Evolutionary conservation across 257 asterid genomes (phyloP).

Genomic region (Coffea canephora): DNA sequence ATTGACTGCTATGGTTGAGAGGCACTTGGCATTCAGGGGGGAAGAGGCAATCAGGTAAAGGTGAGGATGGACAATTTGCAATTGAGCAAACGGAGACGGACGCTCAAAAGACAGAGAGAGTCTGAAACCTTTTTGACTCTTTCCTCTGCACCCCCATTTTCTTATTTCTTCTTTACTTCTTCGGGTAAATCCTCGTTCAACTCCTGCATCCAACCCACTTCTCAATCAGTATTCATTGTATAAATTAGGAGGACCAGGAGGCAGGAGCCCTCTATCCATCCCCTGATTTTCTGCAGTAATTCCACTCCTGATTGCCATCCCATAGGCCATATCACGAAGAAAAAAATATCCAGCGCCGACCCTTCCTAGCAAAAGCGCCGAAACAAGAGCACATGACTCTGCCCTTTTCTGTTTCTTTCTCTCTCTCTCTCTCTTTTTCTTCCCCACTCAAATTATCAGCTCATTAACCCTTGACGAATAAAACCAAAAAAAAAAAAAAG

Average conservation of each 20-base stretch:
- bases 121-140: slow-evolving; percentile 30
- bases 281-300: slow-evolving; percentile 21
- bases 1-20: too few relatives aligned
- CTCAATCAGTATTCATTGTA: slow-evolving; percentile 10
- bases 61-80: background rate
- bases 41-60: background rate
- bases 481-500: slow-evolving; percentile 2
- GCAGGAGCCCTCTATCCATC: background rate
- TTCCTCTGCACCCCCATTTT: background rate
- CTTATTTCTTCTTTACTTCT: slow-evolving; percentile 24
- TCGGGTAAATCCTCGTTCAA: slow-evolving; percentile 24
- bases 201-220: slow-evolving; percentile 2
- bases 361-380: slow-evolving; percentile 45
- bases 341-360: slow-evolving; percentile 13
- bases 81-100: slow-evolving; percentile 12
- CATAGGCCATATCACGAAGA: slow-evolving; percentile 13
- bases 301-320: slow-evolving; percentile 28
- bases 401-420: slow-evolving; percentile 32
- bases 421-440: background rate
- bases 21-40: slow-evolving; percentile 30
- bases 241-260: slow-evolving; percentile 7
- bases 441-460: background rate
- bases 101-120: slow-evolving; percentile 18
- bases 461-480: background rate
- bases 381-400: slow-evolving; percentile 78